A percentile compares a stretch with the other conserved stretches of the same genome.
These are phyloP conservation scores for Entomortierella beljakovae DNA, from an alignment of 192 early-diverging fungal species.

Conservation along the genomic window DNA sequence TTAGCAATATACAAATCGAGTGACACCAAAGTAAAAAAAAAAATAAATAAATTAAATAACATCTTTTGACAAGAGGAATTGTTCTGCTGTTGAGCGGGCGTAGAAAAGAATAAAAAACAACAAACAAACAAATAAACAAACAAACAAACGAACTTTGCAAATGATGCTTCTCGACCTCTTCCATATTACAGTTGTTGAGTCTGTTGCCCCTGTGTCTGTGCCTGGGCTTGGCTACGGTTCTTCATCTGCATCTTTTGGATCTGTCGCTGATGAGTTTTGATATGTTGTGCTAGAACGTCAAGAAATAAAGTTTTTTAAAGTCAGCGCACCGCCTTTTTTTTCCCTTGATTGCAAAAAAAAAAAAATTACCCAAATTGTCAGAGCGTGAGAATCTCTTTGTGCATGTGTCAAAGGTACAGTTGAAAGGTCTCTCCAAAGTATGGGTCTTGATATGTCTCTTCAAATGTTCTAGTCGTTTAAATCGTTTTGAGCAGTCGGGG, in stretches of 20 bases:
- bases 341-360: background rate
- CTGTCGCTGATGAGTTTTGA: constrained; percentile 64
- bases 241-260: constrained; percentile 34
- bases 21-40: background rate
- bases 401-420: constrained; percentile 57
- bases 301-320: background rate
- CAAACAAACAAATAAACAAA: background rate
- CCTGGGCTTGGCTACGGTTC: constrained; percentile 43
- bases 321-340: background rate
- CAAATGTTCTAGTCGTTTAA: constrained; percentile 69
- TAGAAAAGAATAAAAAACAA: constrained; percentile 2
- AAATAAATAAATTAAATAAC: background rate
- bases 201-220: constrained; percentile 35
- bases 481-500: constrained; percentile 58
- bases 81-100: background rate
- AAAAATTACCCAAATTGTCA: constrained; percentile 60
- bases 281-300: constrained; percentile 60
- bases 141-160: background rate
- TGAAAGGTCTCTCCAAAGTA: constrained; percentile 68
- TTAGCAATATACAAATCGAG: background rate
- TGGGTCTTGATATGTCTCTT: constrained; percentile 70
- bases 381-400: constrained; percentile 68
- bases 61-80: constrained; percentile 6
- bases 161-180: background rate
- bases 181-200: background rate